These are phyloP conservation scores for Aspergillus piperis DNA, from an alignment of 2,329 filamentous ascomycete genomes.

Conservation along the genomic window DNA sequence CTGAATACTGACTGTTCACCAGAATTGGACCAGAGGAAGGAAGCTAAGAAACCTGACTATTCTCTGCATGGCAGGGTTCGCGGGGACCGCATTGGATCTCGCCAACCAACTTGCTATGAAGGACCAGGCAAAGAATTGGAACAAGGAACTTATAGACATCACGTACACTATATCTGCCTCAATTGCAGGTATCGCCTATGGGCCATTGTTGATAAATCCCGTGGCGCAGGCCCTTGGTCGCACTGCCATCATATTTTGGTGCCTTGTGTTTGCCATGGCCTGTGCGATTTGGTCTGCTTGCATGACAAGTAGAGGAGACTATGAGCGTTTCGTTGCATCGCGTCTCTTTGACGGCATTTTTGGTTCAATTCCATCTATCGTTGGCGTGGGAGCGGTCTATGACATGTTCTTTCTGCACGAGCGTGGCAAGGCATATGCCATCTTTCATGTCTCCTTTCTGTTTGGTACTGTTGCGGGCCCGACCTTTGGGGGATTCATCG, in stretches of 20 bases:
- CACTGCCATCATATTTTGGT: background rate
- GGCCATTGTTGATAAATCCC: background rate
- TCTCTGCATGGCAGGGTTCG: slow-evolving; percentile 1
- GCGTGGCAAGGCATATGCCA: slow-evolving; percentile 1
- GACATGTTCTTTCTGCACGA: slow-evolving; percentile 6
- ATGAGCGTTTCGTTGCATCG: slow-evolving; percentile 4
- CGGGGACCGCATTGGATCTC: background rate
- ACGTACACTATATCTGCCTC: slow-evolving; percentile 3
- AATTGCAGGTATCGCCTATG: background rate
- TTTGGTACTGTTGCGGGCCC: background rate
- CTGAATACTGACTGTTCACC: background rate
- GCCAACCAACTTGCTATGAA: slow-evolving; percentile 1
- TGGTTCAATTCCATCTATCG: background rate
- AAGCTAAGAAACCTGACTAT: background rate
- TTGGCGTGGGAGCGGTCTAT: background rate
- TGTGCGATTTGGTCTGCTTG: slow-evolving; percentile 2
- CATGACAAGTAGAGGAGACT: background rate
- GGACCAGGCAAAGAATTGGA: background rate
- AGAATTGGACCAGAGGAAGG: background rate
- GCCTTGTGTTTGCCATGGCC: slow-evolving; percentile 1
- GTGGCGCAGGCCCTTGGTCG: background rate
- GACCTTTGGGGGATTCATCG: slow-evolving; percentile 1
- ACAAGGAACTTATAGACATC: background rate
- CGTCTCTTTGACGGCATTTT: slow-evolving; percentile 2
- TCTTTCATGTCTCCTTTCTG: background rate